A percentile compares a stretch with the other conserved stretches of the same genome.
These are phyloP conservation scores for Gossypium trilobum DNA, from an alignment of 441 rosid species.

Conservation along the genomic window DNA sequence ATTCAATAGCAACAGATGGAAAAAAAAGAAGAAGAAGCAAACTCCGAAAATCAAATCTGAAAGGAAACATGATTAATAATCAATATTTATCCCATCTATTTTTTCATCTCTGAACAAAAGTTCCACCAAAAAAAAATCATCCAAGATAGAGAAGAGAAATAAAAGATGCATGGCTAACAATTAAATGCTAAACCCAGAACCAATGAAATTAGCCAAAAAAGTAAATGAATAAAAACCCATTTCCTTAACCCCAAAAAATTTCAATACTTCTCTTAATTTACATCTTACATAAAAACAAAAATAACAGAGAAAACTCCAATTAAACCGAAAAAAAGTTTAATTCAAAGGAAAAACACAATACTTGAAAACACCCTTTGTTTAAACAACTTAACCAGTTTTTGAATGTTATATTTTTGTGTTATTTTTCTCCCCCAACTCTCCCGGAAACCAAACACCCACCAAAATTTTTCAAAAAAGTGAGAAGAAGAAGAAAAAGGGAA, in stretches of 20 bases:
- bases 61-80: neutral
- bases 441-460: slow-evolving; percentile 19
- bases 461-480: neutral
- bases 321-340: neutral
- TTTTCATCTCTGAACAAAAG: neutral
- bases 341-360: neutral
- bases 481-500: slow-evolving; percentile 9
- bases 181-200: neutral
- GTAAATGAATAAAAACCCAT: too few species aligned
- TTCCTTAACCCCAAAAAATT: neutral
- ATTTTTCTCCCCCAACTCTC: slow-evolving; percentile 13
- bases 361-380: neutral
- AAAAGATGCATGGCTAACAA: neutral
- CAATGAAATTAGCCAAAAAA: neutral
- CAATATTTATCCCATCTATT: neutral
- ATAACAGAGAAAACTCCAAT: neutral
- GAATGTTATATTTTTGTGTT: neutral
- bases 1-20: neutral
- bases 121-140: neutral
- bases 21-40: neutral
- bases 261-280: neutral
- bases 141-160: too few species aligned
- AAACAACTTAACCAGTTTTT: neutral
- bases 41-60: neutral
- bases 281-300: neutral